Percentiles rank a stretch among this genome's conserved stretches.
Conservation (phyloP, 2,329 filamentous ascomycete species). For the Talaromyces sp. region DNA sequence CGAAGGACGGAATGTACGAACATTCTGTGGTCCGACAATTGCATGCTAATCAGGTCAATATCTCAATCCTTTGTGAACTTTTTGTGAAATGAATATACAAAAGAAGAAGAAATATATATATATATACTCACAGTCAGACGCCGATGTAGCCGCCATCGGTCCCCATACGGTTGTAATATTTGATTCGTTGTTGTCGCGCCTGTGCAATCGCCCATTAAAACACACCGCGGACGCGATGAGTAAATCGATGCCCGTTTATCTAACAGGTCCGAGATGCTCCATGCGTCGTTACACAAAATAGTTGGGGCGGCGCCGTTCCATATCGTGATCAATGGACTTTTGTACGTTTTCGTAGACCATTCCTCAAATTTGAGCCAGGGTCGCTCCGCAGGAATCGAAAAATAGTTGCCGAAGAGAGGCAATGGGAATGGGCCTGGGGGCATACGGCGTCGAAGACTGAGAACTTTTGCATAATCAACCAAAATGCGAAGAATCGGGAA, state of each 20-base stretch:
- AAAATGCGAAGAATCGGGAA: neutral
- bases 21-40: neutral
- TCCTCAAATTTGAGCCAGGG: neutral
- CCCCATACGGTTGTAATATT: neutral
- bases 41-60: neutral
- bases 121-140: neutral
- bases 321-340: neutral
- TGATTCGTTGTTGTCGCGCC: neutral
- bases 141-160: neutral
- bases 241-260: neutral
- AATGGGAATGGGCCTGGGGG: conserved; percentile 4
- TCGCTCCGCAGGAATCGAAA: neutral
- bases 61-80: neutral
- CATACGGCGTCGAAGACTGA: neutral
- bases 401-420: conserved; percentile 26
- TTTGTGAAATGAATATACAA: too few relatives aligned
- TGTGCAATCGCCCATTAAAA: neutral
- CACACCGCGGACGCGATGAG: neutral
- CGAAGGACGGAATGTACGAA: neutral
- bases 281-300: neutral
- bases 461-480: neutral
- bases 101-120: too few relatives aligned
- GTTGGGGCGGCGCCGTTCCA: neutral
- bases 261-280: neutral
- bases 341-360: neutral